phyloP scores from a whole-genome alignment of 192 early-diverging fungal genomes.

The Umbelopsis sp. region DNA sequence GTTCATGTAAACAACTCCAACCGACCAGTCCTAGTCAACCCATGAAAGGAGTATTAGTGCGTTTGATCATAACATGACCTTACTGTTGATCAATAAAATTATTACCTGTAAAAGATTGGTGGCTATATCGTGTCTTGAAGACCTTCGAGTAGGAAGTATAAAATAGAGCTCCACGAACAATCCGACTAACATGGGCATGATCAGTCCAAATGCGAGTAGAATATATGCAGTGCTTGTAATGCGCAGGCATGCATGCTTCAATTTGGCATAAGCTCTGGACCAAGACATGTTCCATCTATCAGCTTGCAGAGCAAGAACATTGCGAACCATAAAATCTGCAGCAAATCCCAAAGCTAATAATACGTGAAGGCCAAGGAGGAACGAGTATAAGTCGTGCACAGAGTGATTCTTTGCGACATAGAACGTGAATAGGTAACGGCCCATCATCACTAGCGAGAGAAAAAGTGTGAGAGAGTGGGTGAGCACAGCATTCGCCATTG shows the following conservation, averaged over 20 bases:
- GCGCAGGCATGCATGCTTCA: background rate
- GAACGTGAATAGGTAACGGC: slow-evolving; percentile 49
- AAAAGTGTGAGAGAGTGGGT: background rate
- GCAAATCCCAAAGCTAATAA: slow-evolving; percentile 29
- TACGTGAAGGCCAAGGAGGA: slow-evolving; percentile 69
- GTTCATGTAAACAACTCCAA: slow-evolving; percentile 72
- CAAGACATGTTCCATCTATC: slow-evolving; percentile 18
- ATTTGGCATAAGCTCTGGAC: background rate
- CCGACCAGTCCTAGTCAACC: slow-evolving; percentile 67
- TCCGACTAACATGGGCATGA: slow-evolving; percentile 69
- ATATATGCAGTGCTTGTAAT: slow-evolving; percentile 36
- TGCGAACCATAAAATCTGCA: slow-evolving; percentile 37
- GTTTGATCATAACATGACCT: background rate
- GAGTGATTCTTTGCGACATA: slow-evolving; percentile 51
- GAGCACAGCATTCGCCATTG: slow-evolving; percentile 13
- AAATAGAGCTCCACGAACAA: slow-evolving; percentile 75
- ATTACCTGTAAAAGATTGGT: slow-evolving; percentile 38
- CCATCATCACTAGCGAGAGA: slow-evolving; percentile 56
- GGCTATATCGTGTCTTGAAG: slow-evolving; percentile 21
- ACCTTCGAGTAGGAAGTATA: slow-evolving; percentile 56
- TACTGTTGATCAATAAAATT: slow-evolving; percentile 5
- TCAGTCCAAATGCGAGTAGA: slow-evolving; percentile 58
- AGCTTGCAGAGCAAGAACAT: slow-evolving; percentile 12
- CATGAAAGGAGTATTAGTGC: slow-evolving; percentile 20
- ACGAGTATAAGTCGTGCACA: slow-evolving; percentile 80